Base-by-base conservation (phyloP, 139 green algal species). In the Spirogloea muscicola region DNA sequence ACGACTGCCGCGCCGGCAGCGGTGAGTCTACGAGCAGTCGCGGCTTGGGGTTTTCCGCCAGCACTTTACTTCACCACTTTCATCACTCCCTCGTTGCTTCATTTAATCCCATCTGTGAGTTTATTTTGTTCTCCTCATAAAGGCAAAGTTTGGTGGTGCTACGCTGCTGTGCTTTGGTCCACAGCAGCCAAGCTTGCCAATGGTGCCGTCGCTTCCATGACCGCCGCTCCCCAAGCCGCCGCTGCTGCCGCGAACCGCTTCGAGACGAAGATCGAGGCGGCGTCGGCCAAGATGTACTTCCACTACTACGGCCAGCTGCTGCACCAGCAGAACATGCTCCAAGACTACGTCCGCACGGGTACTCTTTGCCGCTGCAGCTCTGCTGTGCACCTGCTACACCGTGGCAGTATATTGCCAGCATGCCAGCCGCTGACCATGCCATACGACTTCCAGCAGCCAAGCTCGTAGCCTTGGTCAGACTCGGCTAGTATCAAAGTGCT, bases 251-350 rank as follows among this genome's bases (percentile, higher is more conserved):
- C 46, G 4, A 79, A 58, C 34, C 21, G 31, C 33, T 86, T 86
- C 49, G 68, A 84, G 7, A 16, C 33, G 33, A 81, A 82, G 65
- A 97, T 85, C 0, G 92, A 96, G 44, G 77, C 84, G 69, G 83
- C 72, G 43, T 88, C 68, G 10, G 83, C 90, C 3, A 86, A 93
- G 25, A 64, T 93, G 55, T 96, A 96, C 77, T 96, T 97, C 80
- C 83, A 79, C 0, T 87, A 86, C 75, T 89, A 86, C 67, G 83
- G 86, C 48, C 89, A 89, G 85, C 86, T 97, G 49, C 83, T 90
- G 77, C 90, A 97, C 79, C 93, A 96, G 83, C 92, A 97, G 72
- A 96, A 94, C 86, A 94, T 94, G 90, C 85, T 95, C 16, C 87
- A 90, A 79, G 87, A 64, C 60, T 60, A 82, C 39, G 33, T 82